A percentile compares a stretch with the other conserved stretches of the same genome.
phyloP scores from a whole-genome alignment of 83 land plant genomes.

The Thuja plicata region DNA sequence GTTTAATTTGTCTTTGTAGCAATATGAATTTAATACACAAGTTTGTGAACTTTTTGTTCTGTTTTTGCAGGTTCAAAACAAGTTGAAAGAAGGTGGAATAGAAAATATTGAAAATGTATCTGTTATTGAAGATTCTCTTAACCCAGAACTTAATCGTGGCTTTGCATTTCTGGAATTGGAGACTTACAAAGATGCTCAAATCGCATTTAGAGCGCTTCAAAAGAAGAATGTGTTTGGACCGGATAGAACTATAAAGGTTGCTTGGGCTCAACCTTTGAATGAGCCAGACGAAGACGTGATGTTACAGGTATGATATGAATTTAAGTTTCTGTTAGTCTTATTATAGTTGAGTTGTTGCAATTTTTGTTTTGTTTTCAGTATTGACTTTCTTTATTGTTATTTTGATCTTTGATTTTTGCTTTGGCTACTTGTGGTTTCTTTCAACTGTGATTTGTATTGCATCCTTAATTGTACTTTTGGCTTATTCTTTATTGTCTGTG shows the following conservation, averaged over 20 bases:
- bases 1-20: not conserved
- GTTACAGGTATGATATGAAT: slow-evolving; percentile 33
- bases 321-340: not conserved
- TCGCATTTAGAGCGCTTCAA: slow-evolving; percentile 34
- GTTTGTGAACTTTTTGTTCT: not conserved
- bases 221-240: slow-evolving; percentile 35
- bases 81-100: slow-evolving; percentile 34
- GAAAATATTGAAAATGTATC: slow-evolving; percentile 43
- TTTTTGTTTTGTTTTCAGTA: too few species aligned
- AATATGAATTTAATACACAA: not conserved
- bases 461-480: not conserved
- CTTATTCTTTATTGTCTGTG: not conserved
- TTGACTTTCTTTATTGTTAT: not conserved
- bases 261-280: slow-evolving; percentile 59
- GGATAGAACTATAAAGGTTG: slow-evolving; percentile 49
- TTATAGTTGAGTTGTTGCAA: not conserved
- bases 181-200: slow-evolving; percentile 46
- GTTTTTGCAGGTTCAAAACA: slow-evolving; percentile 34
- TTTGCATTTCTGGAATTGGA: slow-evolving; percentile 50
- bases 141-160: slow-evolving; percentile 44
- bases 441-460: not conserved
- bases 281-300: slow-evolving; percentile 55
- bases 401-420: not conserved
- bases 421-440: not conserved
- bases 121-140: slow-evolving; percentile 39